These are phyloP conservation scores for Kewa caespitosa DNA, from an alignment of 179 eudicot species.

Conservation along the genomic window DNA sequence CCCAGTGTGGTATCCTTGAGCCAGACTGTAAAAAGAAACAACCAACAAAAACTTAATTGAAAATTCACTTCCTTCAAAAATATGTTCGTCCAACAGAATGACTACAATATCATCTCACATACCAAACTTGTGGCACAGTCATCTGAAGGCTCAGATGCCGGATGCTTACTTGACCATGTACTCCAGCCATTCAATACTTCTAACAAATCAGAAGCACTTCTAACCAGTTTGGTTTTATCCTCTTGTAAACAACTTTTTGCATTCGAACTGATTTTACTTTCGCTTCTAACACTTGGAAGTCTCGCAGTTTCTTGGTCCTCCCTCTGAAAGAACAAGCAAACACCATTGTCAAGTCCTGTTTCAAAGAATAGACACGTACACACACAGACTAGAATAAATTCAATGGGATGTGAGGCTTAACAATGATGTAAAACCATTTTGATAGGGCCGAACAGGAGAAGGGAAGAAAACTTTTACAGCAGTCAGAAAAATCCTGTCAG, in stretches of 20 bases:
- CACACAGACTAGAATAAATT: neutral
- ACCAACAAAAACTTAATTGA: constrained; percentile 1
- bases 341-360: neutral
- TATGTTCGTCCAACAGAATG: neutral
- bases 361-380: neutral
- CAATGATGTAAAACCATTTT: neutral
- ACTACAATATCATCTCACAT: neutral
- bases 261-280: constrained; percentile 22
- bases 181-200: constrained; percentile 31
- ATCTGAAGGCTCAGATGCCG: constrained; percentile 45
- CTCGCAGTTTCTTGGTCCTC: constrained; percentile 37
- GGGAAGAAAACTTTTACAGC: neutral
- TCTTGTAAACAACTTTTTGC: constrained; percentile 7
- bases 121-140: constrained; percentile 46
- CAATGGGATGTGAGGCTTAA: neutral
- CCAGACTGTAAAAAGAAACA: constrained; percentile 34
- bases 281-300: constrained; percentile 24
- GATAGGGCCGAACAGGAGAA: neutral
- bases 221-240: constrained; percentile 27
- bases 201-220: constrained; percentile 39
- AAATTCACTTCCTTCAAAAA: neutral
- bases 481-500: too few relatives aligned
- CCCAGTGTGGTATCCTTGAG: constrained; percentile 42
- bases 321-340: constrained; percentile 27
- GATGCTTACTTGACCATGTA: constrained; percentile 32